A percentile compares a stretch with the other conserved stretches of the same genome.
phyloP scores from a whole-genome alignment of 2,329 filamentous ascomycete genomes.

The Lanzia echinophila region DNA sequence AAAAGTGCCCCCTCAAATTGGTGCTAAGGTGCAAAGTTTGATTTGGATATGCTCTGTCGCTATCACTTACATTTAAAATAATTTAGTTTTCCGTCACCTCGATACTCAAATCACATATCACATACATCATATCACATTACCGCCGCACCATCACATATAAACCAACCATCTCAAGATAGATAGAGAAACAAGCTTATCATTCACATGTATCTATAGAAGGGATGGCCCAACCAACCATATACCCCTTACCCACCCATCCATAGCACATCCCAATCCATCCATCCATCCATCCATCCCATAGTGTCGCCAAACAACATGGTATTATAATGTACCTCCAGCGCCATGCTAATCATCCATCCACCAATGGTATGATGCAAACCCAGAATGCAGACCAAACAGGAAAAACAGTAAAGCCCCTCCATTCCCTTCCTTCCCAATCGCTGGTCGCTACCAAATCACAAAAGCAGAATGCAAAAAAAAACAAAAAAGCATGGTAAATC shows the following conservation, averaged over 20 bases:
- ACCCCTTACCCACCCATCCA: background rate
- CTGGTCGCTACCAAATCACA: background rate
- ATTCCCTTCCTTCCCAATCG: background rate
- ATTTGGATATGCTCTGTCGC: too few species aligned
- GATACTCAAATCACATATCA: too few species aligned
- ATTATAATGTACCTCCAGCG: too few species aligned
- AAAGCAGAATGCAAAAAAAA: background rate
- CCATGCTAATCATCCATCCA: background rate
- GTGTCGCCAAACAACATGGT: background rate
- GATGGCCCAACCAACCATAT: too few species aligned
- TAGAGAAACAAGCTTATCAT: too few species aligned
- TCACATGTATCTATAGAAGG: background rate
- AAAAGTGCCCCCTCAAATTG: too few species aligned
- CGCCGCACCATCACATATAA: too few species aligned
- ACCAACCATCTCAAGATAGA: too few species aligned
- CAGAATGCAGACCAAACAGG: background rate
- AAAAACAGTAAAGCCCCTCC: background rate
- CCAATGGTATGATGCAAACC: background rate
- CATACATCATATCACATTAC: too few species aligned
- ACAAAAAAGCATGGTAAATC: background rate
- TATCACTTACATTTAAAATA: too few species aligned
- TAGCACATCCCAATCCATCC: background rate
- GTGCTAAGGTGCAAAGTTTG: too few species aligned
- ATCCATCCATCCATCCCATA: background rate
- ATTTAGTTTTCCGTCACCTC: too few species aligned